Evolutionary conservation across 2,329 filamentous ascomycete species (phyloP), one percentile per base, ranked within the genome.

Genomic region (Colletotrichum cordylinicola): DNA sequence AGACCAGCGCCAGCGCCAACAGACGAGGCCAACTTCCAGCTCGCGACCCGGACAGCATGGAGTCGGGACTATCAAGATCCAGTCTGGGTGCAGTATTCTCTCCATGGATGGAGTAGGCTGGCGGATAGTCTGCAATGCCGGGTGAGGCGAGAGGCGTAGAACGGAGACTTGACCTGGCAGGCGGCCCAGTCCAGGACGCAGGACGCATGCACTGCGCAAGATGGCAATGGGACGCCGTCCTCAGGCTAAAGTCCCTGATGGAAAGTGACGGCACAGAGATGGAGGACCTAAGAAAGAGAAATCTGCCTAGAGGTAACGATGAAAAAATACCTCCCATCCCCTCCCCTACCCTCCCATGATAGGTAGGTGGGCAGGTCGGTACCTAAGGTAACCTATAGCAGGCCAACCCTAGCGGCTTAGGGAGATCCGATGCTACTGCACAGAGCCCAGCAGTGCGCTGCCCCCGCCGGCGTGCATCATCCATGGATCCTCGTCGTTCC

Each of bases 351-450:
- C 18, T 8, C 31, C 31, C 31, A 33, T 10, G 31, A 9, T 33
- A 8, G 29, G 29, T 31, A 31, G 43, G 43, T 12, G 43, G 43
- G 43, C 18, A n/a, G 43, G 33, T 35, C 21, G 52, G 21, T 35
- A 52, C 37, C 35, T 16, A n/a, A n/a, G 24, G 62, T 31, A 71
- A 24, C 29, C 43, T 58, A 68, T 58, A 31, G 52, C 21, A 39
- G 31, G 67, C 48, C 24, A 37, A 27, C 48, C 27, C 43, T 37
- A 27, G 62, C 27, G 62, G 62, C 68, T 62, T 35, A 64, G 69
- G 69, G 69, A 64, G 73, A 75, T 75, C 73, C 73, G 69, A 73
- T 75, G 64, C 62, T 73, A 73, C 73, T 72, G 73, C 60, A 65
- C 33, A 62, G 55, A 27, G n/a, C n/a, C n/a, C n/a, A n/a, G 31